phyloP scores from a whole-genome alignment of 768 basidiomycete species.

The Wakefieldia striispora region DNA sequence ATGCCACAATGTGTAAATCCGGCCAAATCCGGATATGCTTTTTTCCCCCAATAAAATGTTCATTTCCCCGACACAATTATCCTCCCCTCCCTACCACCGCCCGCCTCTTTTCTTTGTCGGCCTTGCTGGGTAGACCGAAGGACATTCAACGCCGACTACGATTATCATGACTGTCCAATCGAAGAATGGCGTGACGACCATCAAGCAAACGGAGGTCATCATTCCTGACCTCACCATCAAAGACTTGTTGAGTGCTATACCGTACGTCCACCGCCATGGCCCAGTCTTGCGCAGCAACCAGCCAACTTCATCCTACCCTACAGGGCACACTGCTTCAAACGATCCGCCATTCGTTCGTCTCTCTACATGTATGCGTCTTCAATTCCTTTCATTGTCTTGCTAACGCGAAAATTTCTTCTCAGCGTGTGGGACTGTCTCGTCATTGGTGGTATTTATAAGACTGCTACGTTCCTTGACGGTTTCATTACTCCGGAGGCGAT shows the following conservation, averaged over 20 bases:
- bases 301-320: neutral
- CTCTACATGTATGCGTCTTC: constrained; percentile 61
- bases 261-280: constrained; percentile 47
- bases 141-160: constrained; percentile 9
- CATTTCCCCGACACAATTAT: neutral
- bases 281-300: neutral
- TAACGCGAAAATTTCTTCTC: constrained; percentile 14
- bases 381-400: neutral
- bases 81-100: neutral
- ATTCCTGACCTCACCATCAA: constrained; percentile 89
- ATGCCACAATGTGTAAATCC: constrained; percentile 24
- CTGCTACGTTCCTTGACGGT: constrained; percentile 60
- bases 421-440: constrained; percentile 76
- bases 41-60: constrained; percentile 31
- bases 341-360: constrained; percentile 79
- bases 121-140: constrained; percentile 5
- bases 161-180: constrained; percentile 18
- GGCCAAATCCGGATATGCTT: constrained; percentile 20
- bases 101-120: neutral
- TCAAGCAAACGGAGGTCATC: constrained; percentile 57
- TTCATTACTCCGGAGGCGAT: constrained; percentile 56
- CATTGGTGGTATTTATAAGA: constrained; percentile 67
- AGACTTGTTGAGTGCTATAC: constrained; percentile 80
- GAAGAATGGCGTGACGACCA: constrained; percentile 23
- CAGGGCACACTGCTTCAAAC: constrained; percentile 86